These are phyloP conservation scores for Exophiala bonariae DNA, from an alignment of 2,329 filamentous ascomycete species.

Conservation along the genomic window DNA sequence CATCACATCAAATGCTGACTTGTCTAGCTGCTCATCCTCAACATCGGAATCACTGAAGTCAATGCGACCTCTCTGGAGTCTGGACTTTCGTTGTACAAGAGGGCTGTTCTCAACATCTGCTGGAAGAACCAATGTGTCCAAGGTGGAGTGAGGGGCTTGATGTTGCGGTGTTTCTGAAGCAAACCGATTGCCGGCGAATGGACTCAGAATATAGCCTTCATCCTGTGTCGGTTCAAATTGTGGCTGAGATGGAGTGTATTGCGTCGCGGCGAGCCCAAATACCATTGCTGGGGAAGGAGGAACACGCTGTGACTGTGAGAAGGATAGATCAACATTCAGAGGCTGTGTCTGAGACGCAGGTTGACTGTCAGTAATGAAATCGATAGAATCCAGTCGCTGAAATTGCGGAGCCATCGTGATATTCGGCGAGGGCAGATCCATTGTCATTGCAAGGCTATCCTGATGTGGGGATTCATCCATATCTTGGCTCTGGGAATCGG, in stretches of 20 bases:
- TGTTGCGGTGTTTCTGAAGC: constrained; percentile 46
- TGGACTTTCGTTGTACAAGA: constrained; percentile 60
- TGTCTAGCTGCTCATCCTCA: constrained; percentile 34
- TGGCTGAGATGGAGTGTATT: constrained; percentile 34
- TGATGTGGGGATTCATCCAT: constrained; percentile 39
- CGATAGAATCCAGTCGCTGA: constrained; percentile 60
- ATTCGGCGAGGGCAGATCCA: constrained; percentile 52
- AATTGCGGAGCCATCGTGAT: constrained; percentile 57
- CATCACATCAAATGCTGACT: constrained; percentile 67
- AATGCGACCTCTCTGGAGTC: constrained; percentile 46
- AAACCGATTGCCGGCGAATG: constrained; percentile 70
- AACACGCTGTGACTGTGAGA: constrained; percentile 59
- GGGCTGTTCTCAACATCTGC: constrained; percentile 61
- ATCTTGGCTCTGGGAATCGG: constrained; percentile 47
- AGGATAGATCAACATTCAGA: constrained; percentile 53
- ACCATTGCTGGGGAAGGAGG: constrained; percentile 21
- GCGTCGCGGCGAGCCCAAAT: constrained; percentile 14
- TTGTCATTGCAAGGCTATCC: constrained; percentile 53
- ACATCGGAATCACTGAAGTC: constrained; percentile 46
- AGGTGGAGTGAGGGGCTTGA: constrained; percentile 61
- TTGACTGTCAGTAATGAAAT: constrained; percentile 61
- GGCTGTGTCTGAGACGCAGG: constrained; percentile 41
- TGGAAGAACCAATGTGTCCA: constrained; percentile 65
- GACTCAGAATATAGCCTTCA: constrained; percentile 70
- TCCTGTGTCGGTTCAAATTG: constrained; percentile 73